Base-by-base conservation (phyloP, 441 rosid species). In the Gossypium davidsonii region DNA sequence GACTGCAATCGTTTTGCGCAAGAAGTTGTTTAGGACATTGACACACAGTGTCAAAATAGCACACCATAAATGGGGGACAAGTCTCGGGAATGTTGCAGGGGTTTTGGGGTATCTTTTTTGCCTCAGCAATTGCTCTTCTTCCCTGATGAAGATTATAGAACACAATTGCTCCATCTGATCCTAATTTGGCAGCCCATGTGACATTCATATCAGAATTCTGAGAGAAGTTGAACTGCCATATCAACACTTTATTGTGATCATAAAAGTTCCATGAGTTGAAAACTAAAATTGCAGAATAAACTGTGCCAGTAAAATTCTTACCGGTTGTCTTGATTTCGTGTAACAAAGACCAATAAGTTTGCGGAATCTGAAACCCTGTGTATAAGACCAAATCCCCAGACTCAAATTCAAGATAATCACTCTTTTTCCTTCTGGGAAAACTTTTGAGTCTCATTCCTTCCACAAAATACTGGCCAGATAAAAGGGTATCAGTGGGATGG, bases 181-280 rank as follows among this genome's bases (percentile, higher is more conserved):
- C 79, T 67, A 83, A 80, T 49, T 2, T 46, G 4, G 77, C 86
- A 44, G 79, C 77, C 86, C 86, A 83, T 0, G 80, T 58, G 20
- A 76, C 78, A 61, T 67, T 76, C 42, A 39, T 64, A 48, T 67
- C 78, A 4, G 81, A 74, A 31, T 42, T 55, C 0, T 62, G 34
- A 0, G 83, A 75, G 73, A 83, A 73, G 46, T 37, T 69, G 51
- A 83, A 74, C 70, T 67, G 78, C 79, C 83, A 79, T 31, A 83
- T 67, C 44, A 83, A 70, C 14, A 21, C 61, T 51, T 67, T 63
- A 10, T 28, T 73, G 51, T 56, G 67, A 71, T 77, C 79, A 63
- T 83, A 83, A 52, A 83, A 80, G 66, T 75, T 83, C 86, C 82
- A 83, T 1, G 84, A 60, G 74, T 77, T 73, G 46, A 73, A 67